Evolutionary conservation across 106 monocot genomes (phyloP).

Genomic region (Iris macrosiphon): DNA sequence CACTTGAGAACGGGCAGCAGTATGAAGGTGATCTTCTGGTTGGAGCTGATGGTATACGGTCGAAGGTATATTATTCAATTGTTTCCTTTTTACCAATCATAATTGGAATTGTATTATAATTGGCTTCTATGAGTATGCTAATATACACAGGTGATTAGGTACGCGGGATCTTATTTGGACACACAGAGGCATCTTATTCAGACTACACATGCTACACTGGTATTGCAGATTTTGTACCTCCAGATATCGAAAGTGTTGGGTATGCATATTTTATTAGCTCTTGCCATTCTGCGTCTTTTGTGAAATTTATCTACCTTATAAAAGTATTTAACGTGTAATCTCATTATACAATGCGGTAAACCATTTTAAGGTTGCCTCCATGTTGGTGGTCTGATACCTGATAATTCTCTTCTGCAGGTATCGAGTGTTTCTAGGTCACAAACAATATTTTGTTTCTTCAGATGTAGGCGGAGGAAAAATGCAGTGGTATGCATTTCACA

Average conservation of each 20-base stretch:
- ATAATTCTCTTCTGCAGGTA: conserved; percentile 55
- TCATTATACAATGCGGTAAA: not conserved
- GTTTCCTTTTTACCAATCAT: not conserved
- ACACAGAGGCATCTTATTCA: conserved; percentile 72
- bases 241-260: conserved; percentile 96
- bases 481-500: conserved; percentile 99
- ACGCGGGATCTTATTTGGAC: conserved; percentile 68
- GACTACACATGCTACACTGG: conserved; percentile 99
- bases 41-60: conserved; percentile 98
- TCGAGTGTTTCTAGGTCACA: conserved; percentile 98
- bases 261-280: conserved; percentile 20
- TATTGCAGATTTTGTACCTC: conserved; percentile 96
- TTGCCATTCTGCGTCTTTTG: no score
- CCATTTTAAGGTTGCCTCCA: not conserved
- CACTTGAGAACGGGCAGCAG: conserved; percentile 68
- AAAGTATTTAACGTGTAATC: no score
- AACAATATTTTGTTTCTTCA: conserved; percentile 98
- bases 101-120: not conserved
- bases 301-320: no score
- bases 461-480: conserved; percentile 98
- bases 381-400: not conserved
- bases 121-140: not conserved
- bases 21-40: conserved; percentile 94
- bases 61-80: conserved; percentile 41
- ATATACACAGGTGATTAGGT: conserved; percentile 54